These are phyloP conservation scores for Orbilia brochopaga DNA, from an alignment of 2,329 filamentous ascomycete genomes.

Conservation along the genomic window DNA sequence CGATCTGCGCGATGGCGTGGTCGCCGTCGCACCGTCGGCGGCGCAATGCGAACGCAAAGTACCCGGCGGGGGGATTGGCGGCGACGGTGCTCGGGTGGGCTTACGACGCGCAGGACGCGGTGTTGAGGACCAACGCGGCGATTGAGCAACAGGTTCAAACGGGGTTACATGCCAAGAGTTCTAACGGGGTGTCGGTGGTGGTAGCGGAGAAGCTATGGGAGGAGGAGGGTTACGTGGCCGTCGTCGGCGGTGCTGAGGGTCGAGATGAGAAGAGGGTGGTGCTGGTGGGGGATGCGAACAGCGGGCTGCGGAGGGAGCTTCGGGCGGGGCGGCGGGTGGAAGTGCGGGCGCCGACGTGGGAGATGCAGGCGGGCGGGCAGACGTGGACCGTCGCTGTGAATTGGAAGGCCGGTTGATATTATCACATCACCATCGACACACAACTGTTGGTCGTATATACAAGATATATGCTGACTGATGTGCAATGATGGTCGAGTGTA, in stretches of 20 bases:
- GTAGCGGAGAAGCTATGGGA: conserved; percentile 20
- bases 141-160: conserved; percentile 19
- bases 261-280: conserved; percentile 22
- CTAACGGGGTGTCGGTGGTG: conserved; percentile 13
- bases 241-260: conserved; percentile 13
- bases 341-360: conserved; percentile 43
- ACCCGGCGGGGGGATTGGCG: conserved; percentile 43
- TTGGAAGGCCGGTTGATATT: too few species aligned
- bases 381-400: conserved; percentile 41
- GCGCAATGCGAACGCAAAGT: conserved; percentile 34
- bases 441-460: not conserved
- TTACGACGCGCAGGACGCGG: conserved; percentile 45
- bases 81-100: conserved; percentile 41
- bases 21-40: conserved; percentile 45
- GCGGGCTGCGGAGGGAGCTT: conserved; percentile 29
- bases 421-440: too few species aligned
- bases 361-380: conserved; percentile 14
- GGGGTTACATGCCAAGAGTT: not conserved
- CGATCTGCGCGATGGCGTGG: conserved; percentile 50
- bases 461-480: not conserved
- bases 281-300: conserved; percentile 47
- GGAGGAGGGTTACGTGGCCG: conserved; percentile 48
- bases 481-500: not conserved
- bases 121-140: conserved; percentile 40
- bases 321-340: conserved; percentile 32